Evolutionary conservation across 176 grass and related monocot species (phyloP), one percentile per base, ranked within the genome.

Genomic region (Aegilops tauschii): DNA sequence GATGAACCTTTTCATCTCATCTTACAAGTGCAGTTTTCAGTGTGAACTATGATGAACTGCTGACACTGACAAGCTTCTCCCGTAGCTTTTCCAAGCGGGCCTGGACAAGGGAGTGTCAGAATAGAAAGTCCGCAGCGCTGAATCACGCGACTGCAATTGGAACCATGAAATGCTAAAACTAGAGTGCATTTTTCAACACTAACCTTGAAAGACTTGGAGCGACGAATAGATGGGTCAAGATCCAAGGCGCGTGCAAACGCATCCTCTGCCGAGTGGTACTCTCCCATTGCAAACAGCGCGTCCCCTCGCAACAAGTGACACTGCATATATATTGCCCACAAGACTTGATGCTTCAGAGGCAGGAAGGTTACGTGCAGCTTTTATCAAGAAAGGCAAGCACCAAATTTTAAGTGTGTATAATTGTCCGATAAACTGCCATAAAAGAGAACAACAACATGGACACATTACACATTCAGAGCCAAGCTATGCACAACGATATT

Each of bases 181-280:
- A 45, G 3, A 45, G 44, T 9, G 56, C 12, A 52, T 65, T 66
- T 0, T 28, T 28, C 30, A 42, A 82, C 78, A 75, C 36, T n/a
- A 77, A 98, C 97, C 97, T 92, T 98, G 89, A 96, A 98, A 12
- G 94, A 96, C 65, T 86, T 96, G 77, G 92, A 93, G 0, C 94
- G 84, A 23, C 92, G 86, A 83, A 94, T 81, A 31, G 92, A 94
- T 70, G 94, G 88, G 88, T 99, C 94, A 50, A 96, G 76, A 71
- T 90, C 76, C 89, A 99, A 91, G 58, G 94, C 92, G 56, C 80
- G 69, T 70, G 89, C 90, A 87, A 87, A 96, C 65, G 92, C 90
- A 67, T 86, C 65, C 67, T 96, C 92, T 5, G 92, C 94, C 71
- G 64, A 69, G 81, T 45, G 54, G 67, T 76, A 91, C 81, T 93